Base-by-base conservation (phyloP, 805 yeast genomes). In the Myxozyma nipponensis region DNA sequence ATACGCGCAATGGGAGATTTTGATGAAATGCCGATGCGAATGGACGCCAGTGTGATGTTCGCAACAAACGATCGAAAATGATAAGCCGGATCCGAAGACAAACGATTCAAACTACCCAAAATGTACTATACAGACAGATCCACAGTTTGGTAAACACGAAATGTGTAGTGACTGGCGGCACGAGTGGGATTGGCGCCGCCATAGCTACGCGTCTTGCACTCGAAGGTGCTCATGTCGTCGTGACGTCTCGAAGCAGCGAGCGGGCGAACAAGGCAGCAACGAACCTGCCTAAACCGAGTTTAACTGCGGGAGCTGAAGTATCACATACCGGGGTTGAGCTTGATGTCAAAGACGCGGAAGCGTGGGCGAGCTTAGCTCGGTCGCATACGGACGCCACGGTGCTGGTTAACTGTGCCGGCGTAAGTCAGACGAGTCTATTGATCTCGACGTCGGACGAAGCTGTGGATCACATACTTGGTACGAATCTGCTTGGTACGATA, bases 401-500 rank as follows among this genome's bases (percentile, higher is more conserved):
- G 1, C 67, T 84, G 17, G 70, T 84, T 21, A 83, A 83, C 59
- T 53, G 66, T 25, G 74, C 74, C 67, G 89, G 95, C 0, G 59
- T 80, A 1, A 71, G 88, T 3, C 87, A 82, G 57, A 69, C 74
- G 25, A 68, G 74, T 1, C 68, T 86, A 23, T 64, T 85, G 2
- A 58, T 76, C 19, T 61, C 70, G 21, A 73, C 81, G 1, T 54
- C 72, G 2, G 62, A 65, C 0, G 62, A 66, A 0, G 72, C 72
- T 18, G 76, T 86, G 13, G 61, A 67, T 2, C 50, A 66, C 1
- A 69, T 85, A 2, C 62, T 86, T 2, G 69, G 69, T 22, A 71
- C 79, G 32, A 87, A 87, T 62, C 68, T 87, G 26, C 60, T 73
- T 0, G 78, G 83, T 0, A 82, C 93, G 0, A 81, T 86, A 1